Percentiles rank a stretch among this genome's conserved stretches.
phyloP scores from a whole-genome alignment of 1,284 basidiomycete genomes.

The Porogramme epimiltina region DNA sequence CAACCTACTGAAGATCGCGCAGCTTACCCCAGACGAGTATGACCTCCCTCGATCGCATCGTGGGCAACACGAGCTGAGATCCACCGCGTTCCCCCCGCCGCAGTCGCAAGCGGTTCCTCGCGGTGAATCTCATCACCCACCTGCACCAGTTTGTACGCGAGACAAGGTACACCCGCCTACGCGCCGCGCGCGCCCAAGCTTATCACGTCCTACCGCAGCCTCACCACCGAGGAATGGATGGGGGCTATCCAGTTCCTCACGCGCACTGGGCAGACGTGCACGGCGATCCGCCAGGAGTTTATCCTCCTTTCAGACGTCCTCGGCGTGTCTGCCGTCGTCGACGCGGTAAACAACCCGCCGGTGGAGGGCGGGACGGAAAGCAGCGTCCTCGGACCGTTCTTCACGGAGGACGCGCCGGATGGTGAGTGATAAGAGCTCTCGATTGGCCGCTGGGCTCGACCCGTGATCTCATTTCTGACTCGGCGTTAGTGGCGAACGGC shows the following conservation, averaged over 20 bases:
- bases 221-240: conserved; percentile 89
- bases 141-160: conserved; percentile 66
- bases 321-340: conserved; percentile 79
- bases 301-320: conserved; percentile 82
- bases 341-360: conserved; percentile 76
- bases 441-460: neutral
- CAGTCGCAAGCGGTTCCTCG: conserved; percentile 31
- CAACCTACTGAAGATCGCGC: conserved; percentile 52
- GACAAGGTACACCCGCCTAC: conserved; percentile 47
- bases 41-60: conserved; percentile 17
- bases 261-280: conserved; percentile 70
- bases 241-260: conserved; percentile 77
- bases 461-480: neutral
- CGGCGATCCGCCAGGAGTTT: conserved; percentile 78
- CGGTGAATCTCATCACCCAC: conserved; percentile 54
- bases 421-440: conserved; percentile 42
- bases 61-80: too few species aligned
- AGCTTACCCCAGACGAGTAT: conserved; percentile 44
- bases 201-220: conserved; percentile 33
- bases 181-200: neutral
- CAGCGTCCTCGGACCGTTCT: conserved; percentile 85
- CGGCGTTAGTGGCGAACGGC: conserved; percentile 38
- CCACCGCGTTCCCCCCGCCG: neutral
- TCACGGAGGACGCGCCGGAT: conserved; percentile 77
- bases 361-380: conserved; percentile 68